A percentile compares a stretch with the other conserved stretches of the same genome.
These are phyloP conservation scores for Centrapalus pauciflorus DNA, from an alignment of 129 eudicot genomes.

Conservation along the genomic window DNA sequence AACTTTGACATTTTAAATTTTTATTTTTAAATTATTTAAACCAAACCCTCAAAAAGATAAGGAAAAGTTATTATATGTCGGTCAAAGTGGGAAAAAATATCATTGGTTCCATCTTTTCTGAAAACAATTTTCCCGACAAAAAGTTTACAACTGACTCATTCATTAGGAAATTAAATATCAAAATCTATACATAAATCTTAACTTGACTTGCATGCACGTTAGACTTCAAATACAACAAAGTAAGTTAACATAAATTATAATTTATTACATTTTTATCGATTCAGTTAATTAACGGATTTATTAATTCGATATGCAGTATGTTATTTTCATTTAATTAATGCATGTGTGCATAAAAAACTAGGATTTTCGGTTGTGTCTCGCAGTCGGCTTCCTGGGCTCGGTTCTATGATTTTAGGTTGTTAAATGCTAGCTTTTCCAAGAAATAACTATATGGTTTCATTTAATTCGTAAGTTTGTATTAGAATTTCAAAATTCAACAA, in stretches of 20 bases:
- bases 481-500: background rate
- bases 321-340: background rate
- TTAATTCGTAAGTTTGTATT: background rate
- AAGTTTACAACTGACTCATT: background rate
- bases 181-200: background rate
- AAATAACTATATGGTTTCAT: background rate
- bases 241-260: background rate
- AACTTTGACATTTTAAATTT: background rate
- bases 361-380: background rate
- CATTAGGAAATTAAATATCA: background rate
- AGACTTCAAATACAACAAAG: background rate
- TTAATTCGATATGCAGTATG: too few species aligned
- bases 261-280: background rate
- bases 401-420: too few species aligned
- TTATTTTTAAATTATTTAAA: background rate
- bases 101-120: background rate
- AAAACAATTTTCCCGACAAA: conserved; percentile 1
- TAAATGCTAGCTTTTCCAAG: background rate
- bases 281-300: background rate
- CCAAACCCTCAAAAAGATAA: background rate
- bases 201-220: conserved; percentile 19
- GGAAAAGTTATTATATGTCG: conserved; percentile 11
- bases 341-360: too few species aligned
- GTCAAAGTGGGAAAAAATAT: conserved; percentile 1
- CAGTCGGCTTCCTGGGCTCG: background rate